Conservation (phyloP, 768 basidiomycete species). For the Lactifluus pinguis region DNA sequence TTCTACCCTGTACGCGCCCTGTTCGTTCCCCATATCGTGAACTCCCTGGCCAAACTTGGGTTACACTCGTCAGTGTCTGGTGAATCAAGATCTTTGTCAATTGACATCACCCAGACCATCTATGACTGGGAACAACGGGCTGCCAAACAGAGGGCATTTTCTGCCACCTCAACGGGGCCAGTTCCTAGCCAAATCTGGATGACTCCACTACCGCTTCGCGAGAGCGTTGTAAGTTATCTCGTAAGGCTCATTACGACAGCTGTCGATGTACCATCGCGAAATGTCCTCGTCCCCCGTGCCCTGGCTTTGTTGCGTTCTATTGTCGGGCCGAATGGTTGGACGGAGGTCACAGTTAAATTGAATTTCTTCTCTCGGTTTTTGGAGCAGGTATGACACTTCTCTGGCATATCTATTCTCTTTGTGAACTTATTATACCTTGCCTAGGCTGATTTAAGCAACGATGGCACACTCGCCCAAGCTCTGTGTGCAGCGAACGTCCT, state of each 20-base stretch:
- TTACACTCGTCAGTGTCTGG: conserved; percentile 57
- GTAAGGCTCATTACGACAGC: conserved; percentile 78
- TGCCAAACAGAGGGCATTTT: conserved; percentile 16
- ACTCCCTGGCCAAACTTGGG: conserved; percentile 83
- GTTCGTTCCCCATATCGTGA: conserved; percentile 90
- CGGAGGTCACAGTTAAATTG: conserved; percentile 84
- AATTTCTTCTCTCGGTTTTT: conserved; percentile 82
- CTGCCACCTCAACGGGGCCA: neutral
- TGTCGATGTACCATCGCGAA: conserved; percentile 41
- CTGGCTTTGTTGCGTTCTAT: conserved; percentile 65
- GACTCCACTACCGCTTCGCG: conserved; percentile 71
- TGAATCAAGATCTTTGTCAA: conserved; percentile 78
- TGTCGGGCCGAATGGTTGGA: conserved; percentile 78
- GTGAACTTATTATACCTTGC: neutral
- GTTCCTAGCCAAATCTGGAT: conserved; percentile 39
- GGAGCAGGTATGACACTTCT: conserved; percentile 51
- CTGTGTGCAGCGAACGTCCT: conserved; percentile 82
- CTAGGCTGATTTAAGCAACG: conserved; percentile 65
- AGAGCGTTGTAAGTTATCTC: conserved; percentile 91
- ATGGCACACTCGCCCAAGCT: conserved; percentile 56
- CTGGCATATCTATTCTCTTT: neutral
- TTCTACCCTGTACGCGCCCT: conserved; percentile 91
- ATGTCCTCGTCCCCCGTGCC: conserved; percentile 50
- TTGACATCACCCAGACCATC: conserved; percentile 87
- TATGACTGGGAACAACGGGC: conserved; percentile 87